Base-by-base conservation (phyloP, 176 grass and related monocot genomes). In the Oryza nivara region DNA sequence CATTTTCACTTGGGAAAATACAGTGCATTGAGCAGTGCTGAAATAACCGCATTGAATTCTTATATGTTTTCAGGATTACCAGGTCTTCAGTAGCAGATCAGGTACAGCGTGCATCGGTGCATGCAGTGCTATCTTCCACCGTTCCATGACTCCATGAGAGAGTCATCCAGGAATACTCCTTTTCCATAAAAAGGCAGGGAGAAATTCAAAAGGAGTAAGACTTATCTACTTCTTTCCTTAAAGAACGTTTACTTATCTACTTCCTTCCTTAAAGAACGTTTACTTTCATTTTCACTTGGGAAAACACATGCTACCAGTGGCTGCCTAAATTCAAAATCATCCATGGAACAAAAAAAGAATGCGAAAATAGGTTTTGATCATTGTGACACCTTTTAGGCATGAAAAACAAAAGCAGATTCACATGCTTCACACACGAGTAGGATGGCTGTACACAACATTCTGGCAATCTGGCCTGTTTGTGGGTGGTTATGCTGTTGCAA, bases 151-250 rank as follows among this genome's bases (percentile, higher is more conserved):
- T 28, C 28, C 28, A 28, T 28, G 28, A 28, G 52, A 45, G 15
- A 28, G 34, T 78, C 74, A 3, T 12, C 28, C 26, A 22, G 52
- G 25, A 67, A 34, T 36, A 46, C 47, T n/a, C 56, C 76, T 63
- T 25, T n/a, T 36, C 49, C n/a, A 20, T 16, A 17, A 52, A 58
- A 67, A 78, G 82, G 20, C 10, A 82, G 67, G 83, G 74, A 78
- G 30, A 41, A 11, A 68, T 73, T 78, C 61, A 83, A 83, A 90
- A 85, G n/a, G 79, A 47, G 38, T 3, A 51, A 51, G 88, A 69
- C 47, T 79, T 49, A 32, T 60, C 36, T 2, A n/a, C 12, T 15
- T 34, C 47, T 79, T 46, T 63, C 20, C 11, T 47, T 38, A 20
- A 65, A 86, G 16, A 83, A 75, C 48, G 1, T 83, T 58, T 68